A percentile compares a stretch with the other conserved stretches of the same genome.
phyloP scores from a whole-genome alignment of 345 rosid species.

The Syzygium jambos region DNA sequence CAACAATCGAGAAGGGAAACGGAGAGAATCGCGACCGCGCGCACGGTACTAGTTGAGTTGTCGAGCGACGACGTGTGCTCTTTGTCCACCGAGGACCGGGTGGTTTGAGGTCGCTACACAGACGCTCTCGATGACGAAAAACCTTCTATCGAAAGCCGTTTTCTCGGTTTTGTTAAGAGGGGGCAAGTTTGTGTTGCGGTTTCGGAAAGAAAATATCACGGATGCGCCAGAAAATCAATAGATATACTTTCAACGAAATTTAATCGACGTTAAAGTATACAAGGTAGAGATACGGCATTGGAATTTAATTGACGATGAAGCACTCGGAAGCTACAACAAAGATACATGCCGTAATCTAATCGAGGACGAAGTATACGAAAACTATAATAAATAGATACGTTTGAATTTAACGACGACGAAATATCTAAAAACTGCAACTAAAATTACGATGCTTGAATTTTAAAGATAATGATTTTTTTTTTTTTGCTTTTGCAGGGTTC shows the following conservation, averaged over 20 bases:
- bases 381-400: neutral
- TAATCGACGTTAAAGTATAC: neutral
- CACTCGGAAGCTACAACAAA: neutral
- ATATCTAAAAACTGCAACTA: neutral
- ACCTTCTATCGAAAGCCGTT: neutral
- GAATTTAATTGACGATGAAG: neutral
- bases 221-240: neutral
- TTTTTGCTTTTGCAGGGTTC: neutral
- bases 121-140: neutral
- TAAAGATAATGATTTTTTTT: neutral
- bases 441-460: neutral
- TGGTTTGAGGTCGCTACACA: neutral
- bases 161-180: neutral
- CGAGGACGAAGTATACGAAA: fast-evolving
- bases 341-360: neutral
- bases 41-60: neutral
- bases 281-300: too few species aligned
- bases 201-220: neutral
- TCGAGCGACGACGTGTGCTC: neutral
- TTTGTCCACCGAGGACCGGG: neutral
- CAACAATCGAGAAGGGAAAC: neutral
- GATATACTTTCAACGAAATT: neutral
- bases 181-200: neutral
- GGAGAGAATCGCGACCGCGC: neutral
- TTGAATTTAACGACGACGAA: too few species aligned